A percentile compares a stretch with the other conserved stretches of the same genome.
phyloP scores from a whole-genome alignment of 192 early-diverging fungal genomes.

The Dispira parvispora region DNA sequence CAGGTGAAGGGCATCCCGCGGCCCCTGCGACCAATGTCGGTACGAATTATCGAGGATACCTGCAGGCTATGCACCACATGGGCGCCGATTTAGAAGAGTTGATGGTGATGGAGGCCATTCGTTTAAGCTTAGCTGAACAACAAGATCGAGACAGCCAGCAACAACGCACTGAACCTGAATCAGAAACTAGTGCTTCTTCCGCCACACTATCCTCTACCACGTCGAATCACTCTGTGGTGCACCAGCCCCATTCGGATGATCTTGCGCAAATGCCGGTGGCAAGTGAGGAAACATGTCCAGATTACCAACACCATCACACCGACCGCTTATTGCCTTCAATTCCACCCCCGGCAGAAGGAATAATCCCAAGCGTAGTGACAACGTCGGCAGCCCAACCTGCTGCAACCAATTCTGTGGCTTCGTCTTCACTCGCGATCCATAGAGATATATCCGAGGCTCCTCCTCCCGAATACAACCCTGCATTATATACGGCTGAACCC shows the following conservation, averaged over 20 bases:
- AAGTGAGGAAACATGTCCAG: neutral
- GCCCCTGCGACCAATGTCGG: slow-evolving; percentile 6
- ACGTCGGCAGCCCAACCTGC: too few species aligned
- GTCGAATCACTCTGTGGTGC: neutral
- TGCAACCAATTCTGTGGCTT: too few species aligned
- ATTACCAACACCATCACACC: neutral
- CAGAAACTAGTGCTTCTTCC: neutral
- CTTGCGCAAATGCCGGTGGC: too few species aligned
- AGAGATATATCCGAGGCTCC: too few species aligned
- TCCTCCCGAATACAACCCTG: too few species aligned
- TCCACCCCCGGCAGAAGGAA: too few species aligned
- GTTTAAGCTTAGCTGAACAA: slow-evolving; percentile 49
- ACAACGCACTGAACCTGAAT: neutral
- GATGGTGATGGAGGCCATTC: slow-evolving; percentile 84
- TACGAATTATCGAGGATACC: slow-evolving; percentile 37
- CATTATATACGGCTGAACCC: too few species aligned
- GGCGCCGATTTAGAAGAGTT: slow-evolving; percentile 78
- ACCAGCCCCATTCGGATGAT: too few species aligned
- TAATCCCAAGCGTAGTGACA: too few species aligned
- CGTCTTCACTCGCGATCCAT: too few species aligned
- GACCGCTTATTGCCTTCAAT: too few species aligned
- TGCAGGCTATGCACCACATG: slow-evolving; percentile 51
- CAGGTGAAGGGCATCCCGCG: slow-evolving; percentile 11
- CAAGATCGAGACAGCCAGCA: slow-evolving; percentile 31
- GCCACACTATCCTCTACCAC: neutral